phyloP scores from a whole-genome alignment of 805 yeast species.

The Lipomyces mesembrius region DNA sequence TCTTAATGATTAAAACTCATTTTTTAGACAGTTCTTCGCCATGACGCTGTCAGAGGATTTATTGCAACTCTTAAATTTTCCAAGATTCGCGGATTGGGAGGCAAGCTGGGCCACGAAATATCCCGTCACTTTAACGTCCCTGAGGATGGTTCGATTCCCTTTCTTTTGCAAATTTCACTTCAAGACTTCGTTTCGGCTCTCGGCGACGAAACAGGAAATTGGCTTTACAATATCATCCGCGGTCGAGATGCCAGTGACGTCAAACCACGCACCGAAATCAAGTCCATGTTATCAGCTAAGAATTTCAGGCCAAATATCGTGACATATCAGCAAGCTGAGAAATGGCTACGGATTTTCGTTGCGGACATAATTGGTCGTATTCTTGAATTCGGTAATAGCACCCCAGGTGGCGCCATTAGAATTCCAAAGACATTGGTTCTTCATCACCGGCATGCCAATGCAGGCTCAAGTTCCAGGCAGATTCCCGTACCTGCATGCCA shows the following conservation, averaged over 20 bases:
- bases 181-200: conserved; percentile 47
- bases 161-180: conserved; percentile 55
- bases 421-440: conserved; percentile 63
- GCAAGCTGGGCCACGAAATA: conserved; percentile 74
- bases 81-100: conserved; percentile 91
- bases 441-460: conserved; percentile 39
- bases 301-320: conserved; percentile 66
- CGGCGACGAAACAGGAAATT: conserved; percentile 57
- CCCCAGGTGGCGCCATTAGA: conserved; percentile 38
- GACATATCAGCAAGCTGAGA: conserved; percentile 59
- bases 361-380: conserved; percentile 77
- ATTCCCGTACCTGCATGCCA: conserved; percentile 34
- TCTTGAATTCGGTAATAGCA: conserved; percentile 54
- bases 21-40: conserved; percentile 65
- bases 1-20: background rate
- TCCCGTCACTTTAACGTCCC: conserved; percentile 58
- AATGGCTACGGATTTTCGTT: conserved; percentile 83
- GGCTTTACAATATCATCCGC: conserved; percentile 63
- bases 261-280: conserved; percentile 62
- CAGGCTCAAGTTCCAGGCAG: conserved; percentile 38
- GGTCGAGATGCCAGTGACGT: conserved; percentile 66
- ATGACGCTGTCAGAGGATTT: conserved; percentile 56
- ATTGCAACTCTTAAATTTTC: conserved; percentile 63
- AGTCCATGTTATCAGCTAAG: conserved; percentile 88
- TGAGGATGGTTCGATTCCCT: conserved; percentile 53